A percentile compares a stretch with the other conserved stretches of the same genome.
These are phyloP conservation scores for Rubia tinctorum DNA, from an alignment of 305 asterid species.

Conservation along the genomic window DNA sequence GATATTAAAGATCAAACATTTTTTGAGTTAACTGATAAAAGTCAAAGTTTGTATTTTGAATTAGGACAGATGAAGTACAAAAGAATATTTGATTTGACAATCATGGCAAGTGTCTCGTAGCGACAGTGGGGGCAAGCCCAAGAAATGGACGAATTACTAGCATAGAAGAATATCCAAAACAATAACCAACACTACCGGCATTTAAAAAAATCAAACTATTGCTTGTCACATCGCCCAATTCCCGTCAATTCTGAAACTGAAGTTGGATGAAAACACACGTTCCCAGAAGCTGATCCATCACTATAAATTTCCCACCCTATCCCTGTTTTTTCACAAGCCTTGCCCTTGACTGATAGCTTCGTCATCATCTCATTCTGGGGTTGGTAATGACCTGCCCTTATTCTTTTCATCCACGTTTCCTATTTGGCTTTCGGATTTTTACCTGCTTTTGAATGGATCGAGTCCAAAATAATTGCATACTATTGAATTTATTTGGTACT, in stretches of 20 bases:
- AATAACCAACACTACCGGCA: background rate
- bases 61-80: no score
- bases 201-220: background rate
- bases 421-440: background rate
- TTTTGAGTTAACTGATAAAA: no score
- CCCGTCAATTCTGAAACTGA: background rate
- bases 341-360: background rate
- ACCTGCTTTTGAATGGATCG: background rate
- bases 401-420: background rate
- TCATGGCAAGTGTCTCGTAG: slow-evolving; percentile 7
- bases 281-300: background rate
- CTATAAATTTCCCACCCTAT: background rate
- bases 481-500: background rate
- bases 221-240: background rate
- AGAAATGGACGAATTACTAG: background rate
- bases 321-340: background rate
- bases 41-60: no score
- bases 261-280: background rate
- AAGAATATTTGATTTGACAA: slow-evolving; percentile 5
- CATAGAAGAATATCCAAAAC: slow-evolving; percentile 5
- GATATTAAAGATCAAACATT: no score
- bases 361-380: background rate
- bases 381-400: background rate
- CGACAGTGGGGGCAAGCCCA: background rate
- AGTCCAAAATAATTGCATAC: background rate